phyloP scores from a whole-genome alignment of 2,329 filamentous ascomycete species.

The Trichoderma sp. region DNA sequence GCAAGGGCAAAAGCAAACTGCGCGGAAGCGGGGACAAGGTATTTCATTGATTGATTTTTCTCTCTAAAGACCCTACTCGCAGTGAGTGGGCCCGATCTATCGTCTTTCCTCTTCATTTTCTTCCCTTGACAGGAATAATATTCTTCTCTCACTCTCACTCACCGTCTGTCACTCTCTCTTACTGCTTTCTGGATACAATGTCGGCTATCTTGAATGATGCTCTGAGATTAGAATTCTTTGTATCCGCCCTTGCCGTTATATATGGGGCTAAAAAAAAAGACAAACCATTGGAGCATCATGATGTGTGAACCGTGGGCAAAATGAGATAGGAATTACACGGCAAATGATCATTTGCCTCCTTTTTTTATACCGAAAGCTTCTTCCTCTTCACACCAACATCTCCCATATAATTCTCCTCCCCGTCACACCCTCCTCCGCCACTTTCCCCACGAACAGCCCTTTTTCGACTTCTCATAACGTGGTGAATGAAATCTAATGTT shows the following conservation, averaged over 20 bases:
- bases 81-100: conserved; percentile 31
- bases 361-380: neutral
- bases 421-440: conserved; percentile 12
- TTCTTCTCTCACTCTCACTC: conserved; percentile 27
- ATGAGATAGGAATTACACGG: conserved; percentile 51
- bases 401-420: neutral
- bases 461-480: conserved; percentile 29
- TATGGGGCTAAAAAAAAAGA: conserved; percentile 39
- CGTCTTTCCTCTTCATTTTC: conserved; percentile 30
- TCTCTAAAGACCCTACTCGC: conserved; percentile 33
- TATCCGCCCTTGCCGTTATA: conserved; percentile 35
- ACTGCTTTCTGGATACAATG: conserved; percentile 30
- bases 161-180: conserved; percentile 28
- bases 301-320: conserved; percentile 41
- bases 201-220: conserved; percentile 33
- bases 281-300: conserved; percentile 35
- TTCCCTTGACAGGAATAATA: conserved; percentile 36
- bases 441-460: neutral
- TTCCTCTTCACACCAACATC: conserved; percentile 4
- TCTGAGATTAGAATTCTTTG: conserved; percentile 33
- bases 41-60: conserved; percentile 66
- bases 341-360: conserved; percentile 35
- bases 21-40: conserved; percentile 79
- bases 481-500: conserved; percentile 44
- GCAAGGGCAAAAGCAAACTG: conserved; percentile 87